These are phyloP conservation scores for Aspergillus aculeatinus DNA, from an alignment of 2,329 filamentous ascomycete genomes.

Conservation along the genomic window DNA sequence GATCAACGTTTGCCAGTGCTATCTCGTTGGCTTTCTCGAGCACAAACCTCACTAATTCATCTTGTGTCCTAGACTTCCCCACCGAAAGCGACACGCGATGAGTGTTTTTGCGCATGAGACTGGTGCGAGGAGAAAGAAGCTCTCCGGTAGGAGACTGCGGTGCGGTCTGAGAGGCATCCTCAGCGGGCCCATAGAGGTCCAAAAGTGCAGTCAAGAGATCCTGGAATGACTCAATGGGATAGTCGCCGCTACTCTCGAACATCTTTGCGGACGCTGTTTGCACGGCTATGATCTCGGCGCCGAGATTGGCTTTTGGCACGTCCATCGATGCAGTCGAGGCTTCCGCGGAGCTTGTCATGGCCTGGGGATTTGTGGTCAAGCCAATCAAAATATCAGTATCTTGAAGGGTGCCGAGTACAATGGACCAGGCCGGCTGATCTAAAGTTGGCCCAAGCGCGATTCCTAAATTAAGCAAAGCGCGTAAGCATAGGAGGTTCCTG, in stretches of 20 bases:
- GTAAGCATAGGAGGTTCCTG: slow-evolving; percentile 82
- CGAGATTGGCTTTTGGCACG: slow-evolving; percentile 63
- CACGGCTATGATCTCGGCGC: slow-evolving; percentile 79
- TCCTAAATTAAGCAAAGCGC: slow-evolving; percentile 89
- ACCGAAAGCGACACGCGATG: slow-evolving; percentile 43
- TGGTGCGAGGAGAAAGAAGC: slow-evolving; percentile 13
- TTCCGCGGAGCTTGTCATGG: slow-evolving; percentile 29
- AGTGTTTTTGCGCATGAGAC: slow-evolving; percentile 37
- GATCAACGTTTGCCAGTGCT: slow-evolving; percentile 70
- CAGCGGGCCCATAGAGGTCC: slow-evolving; percentile 56
- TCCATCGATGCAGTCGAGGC: slow-evolving; percentile 36
- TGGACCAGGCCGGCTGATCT: slow-evolving; percentile 74
- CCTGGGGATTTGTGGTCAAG: slow-evolving; percentile 33
- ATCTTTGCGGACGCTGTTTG: slow-evolving; percentile 82
- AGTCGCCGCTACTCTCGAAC: slow-evolving; percentile 89
- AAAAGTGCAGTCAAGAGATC: slow-evolving; percentile 76
- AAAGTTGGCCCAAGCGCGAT: slow-evolving; percentile 91
- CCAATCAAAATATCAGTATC: slow-evolving; percentile 85
- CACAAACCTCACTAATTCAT: slow-evolving; percentile 53
- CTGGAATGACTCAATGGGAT: slow-evolving; percentile 77
- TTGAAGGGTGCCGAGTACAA: slow-evolving; percentile 86
- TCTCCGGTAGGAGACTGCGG: slow-evolving; percentile 18
- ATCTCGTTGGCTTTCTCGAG: slow-evolving; percentile 72
- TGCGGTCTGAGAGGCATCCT: slow-evolving; percentile 46
- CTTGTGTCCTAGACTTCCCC: slow-evolving; percentile 42